Conservation (phyloP, 2,329 filamentous ascomycete species). For the Amauroascus verrucosus region DNA sequence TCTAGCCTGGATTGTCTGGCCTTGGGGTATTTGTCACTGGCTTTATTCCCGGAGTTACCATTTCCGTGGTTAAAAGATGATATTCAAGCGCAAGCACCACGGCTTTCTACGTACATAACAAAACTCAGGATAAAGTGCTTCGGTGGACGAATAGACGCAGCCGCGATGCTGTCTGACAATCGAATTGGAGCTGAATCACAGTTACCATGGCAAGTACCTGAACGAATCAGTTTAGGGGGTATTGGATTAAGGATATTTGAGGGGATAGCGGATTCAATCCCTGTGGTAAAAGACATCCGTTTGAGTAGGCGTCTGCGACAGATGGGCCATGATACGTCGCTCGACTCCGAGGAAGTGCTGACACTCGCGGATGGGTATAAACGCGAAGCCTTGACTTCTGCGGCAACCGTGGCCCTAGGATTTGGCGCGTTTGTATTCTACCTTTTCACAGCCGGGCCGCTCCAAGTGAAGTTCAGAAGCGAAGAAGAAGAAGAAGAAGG, state of each 20-base stretch:
- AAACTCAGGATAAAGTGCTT: conserved; percentile 32
- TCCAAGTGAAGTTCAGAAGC: neutral
- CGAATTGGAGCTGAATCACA: conserved; percentile 12
- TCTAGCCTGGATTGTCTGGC: conserved; percentile 68
- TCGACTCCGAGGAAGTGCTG: conserved; percentile 23
- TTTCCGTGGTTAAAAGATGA: conserved; percentile 53
- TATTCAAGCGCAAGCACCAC: conserved; percentile 42
- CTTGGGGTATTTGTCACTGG: conserved; percentile 67
- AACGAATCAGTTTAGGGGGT: conserved; percentile 24
- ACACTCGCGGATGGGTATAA: conserved; percentile 21
- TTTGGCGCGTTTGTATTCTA: conserved; percentile 31
- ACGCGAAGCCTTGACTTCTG: conserved; percentile 29
- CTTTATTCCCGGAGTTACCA: conserved; percentile 53
- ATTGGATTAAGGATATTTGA: conserved; percentile 29
- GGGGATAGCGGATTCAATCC: conserved; percentile 29
- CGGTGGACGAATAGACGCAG: conserved; percentile 21
- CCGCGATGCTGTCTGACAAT: conserved; percentile 1
- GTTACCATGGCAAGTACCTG: conserved; percentile 31
- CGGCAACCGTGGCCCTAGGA: conserved; percentile 28
- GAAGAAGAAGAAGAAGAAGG: conserved; percentile 8
- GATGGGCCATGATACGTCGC: conserved; percentile 21
- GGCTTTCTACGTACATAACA: conserved; percentile 38
- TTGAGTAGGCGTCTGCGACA: conserved; percentile 30
- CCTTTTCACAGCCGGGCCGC: conserved; percentile 26
- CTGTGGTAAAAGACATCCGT: conserved; percentile 30